Base-by-base conservation (phyloP, 192 early-diverging fungal genomes). In the Backusella liffmaniae region DNA sequence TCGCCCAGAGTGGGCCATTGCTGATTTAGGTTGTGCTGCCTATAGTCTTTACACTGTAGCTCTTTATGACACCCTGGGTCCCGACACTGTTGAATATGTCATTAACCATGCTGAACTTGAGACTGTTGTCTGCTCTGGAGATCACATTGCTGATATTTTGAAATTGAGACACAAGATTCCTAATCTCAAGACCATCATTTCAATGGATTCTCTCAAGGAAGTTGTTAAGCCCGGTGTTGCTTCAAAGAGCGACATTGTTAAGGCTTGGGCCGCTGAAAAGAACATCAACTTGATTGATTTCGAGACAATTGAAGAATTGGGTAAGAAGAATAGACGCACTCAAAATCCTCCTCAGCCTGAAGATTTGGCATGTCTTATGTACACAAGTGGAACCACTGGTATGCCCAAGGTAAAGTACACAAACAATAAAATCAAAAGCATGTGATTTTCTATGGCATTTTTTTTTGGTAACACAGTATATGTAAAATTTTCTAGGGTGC, bases 61-160 rank as follows among this genome's bases (percentile, higher is more conserved):
- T 5, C 84, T 97, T 39, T 96, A 96, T 81, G 96, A 98, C 78
- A 96, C 95, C 21, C 87, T 98, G 16, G 97, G 94, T 66, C 88
- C 90, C 0, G 92, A 95, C 34, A 88, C 94, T 9, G 84, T 97
- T 51, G 89, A 93, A 82, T 96, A 92, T 73, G 94, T 97, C 44
- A 76, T 97, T 26, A 96, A 94, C 81, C 94, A 97, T 67, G 86
- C 95, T 10, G 95, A 95, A 44, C 84, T 93, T 66, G 82, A 88
- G 30, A 75, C 91, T 30, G 78, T 96, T n/a, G 86, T 94, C 37
- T 90, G 91, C 68, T 90, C 80, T 68, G 86, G 76, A 3, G 88
- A 89, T 66, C 86, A 87, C 71, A 76, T 90, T 41, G 80, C 84
- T 3, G 67, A 76, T 32, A 44, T 88, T 15, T 65, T 94, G 42